Conservation (phyloP, 345 rosid species). For the Moricandia moricandioides region DNA sequence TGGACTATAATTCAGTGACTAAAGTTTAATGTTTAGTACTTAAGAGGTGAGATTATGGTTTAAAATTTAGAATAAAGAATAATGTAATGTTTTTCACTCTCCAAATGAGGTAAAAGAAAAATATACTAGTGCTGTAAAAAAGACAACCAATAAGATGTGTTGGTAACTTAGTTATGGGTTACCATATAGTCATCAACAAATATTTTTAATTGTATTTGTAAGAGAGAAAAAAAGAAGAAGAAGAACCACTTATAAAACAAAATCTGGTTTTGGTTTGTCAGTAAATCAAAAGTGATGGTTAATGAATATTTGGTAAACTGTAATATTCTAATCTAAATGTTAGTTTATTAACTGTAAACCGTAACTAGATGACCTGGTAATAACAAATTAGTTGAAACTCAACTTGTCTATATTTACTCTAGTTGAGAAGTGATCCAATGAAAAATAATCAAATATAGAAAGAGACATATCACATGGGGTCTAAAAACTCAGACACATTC, state of each 20-base stretch:
- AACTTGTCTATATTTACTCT: background rate
- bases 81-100: background rate
- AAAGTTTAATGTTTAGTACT: no score
- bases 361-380: background rate
- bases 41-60: no score
- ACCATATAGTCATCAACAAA: background rate
- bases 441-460: background rate
- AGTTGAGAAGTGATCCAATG: background rate
- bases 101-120: background rate
- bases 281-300: background rate
- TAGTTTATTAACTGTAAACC: background rate
- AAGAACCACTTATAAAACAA: background rate
- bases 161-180: background rate
- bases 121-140: background rate
- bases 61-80: no score
- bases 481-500: constrained; percentile 21
- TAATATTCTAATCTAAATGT: background rate
- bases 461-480: constrained; percentile 30
- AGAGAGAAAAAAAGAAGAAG: background rate
- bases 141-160: background rate
- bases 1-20: no score
- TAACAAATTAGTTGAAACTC: constrained; percentile 4
- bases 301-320: background rate
- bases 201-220: background rate
- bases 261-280: background rate